Evolutionary conservation across 345 rosid genomes (phyloP).

Genomic region (Hibiscus mutabilis): DNA sequence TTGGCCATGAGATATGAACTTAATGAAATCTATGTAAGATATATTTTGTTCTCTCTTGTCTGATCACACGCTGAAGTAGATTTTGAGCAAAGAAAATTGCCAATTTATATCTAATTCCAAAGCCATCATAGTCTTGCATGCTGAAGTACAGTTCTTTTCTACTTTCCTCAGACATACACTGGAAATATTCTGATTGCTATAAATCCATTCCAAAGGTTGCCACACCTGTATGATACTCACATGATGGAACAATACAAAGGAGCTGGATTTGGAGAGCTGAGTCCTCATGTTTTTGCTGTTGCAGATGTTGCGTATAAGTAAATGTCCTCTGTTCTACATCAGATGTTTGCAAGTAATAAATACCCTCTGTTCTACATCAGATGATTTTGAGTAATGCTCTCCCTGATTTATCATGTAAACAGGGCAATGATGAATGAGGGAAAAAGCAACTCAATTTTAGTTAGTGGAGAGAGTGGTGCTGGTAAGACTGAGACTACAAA

Average conservation of each 20-base stretch:
- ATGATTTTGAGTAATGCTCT: slow-evolving; percentile 7
- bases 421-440: slow-evolving; percentile 99
- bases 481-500: slow-evolving; percentile 99
- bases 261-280: slow-evolving; percentile 93
- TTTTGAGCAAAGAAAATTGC: slow-evolving; percentile 10
- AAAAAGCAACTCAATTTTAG: slow-evolving; percentile 98
- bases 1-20: slow-evolving; percentile 95
- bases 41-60: slow-evolving; percentile 13
- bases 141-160: slow-evolving; percentile 14
- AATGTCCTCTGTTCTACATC: slow-evolving; percentile 14
- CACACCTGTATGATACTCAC: slow-evolving; percentile 96
- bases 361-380: slow-evolving; percentile 12
- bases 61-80: slow-evolving; percentile 6
- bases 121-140: slow-evolving; percentile 4
- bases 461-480: slow-evolving; percentile 99
- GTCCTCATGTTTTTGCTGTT: slow-evolving; percentile 98
- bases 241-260: slow-evolving; percentile 99
- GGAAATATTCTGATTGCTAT: slow-evolving; percentile 97
- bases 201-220: slow-evolving; percentile 97
- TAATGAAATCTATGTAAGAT: slow-evolving; percentile 89
- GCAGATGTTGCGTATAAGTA: slow-evolving; percentile 99
- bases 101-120: background rate
- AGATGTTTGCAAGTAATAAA: slow-evolving; percentile 20
- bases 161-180: slow-evolving; percentile 72
- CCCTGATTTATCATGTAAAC: slow-evolving; percentile 28